These are phyloP conservation scores for Hygrophoropsis aurantiaca DNA, from an alignment of 768 basidiomycete genomes.

Conservation along the genomic window DNA sequence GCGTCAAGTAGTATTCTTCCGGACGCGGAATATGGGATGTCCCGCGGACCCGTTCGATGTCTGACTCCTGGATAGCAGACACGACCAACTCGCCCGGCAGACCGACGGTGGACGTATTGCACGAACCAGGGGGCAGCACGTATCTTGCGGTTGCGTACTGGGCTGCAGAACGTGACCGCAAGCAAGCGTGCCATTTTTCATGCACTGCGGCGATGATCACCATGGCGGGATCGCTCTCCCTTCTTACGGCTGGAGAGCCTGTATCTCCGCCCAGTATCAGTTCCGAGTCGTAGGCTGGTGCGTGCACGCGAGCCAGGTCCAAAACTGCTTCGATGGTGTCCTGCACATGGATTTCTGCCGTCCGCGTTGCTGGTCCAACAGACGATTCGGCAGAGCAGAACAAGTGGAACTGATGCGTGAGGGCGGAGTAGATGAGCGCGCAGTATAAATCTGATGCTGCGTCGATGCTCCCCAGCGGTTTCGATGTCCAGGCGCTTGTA, in stretches of 20 bases:
- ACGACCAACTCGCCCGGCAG: conserved; percentile 13
- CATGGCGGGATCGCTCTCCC: conserved; percentile 10
- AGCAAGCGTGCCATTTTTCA: neutral
- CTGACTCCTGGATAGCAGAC: conserved; percentile 1
- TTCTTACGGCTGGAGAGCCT: neutral
- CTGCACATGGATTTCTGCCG: conserved; percentile 13
- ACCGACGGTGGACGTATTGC: neutral
- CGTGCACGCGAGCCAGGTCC: conserved; percentile 1
- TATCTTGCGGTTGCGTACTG: neutral
- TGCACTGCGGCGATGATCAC: conserved; percentile 8
- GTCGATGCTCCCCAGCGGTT: neutral
- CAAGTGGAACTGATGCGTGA: conserved; percentile 9
- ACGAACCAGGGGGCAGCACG: neutral
- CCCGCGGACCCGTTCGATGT: conserved; percentile 12
- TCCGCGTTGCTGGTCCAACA: neutral
- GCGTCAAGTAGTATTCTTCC: conserved; percentile 17
- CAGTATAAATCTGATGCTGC: conserved; percentile 14
- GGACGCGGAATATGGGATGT: conserved; percentile 13
- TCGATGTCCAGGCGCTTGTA: conserved; percentile 14
- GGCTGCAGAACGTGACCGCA: conserved; percentile 6
- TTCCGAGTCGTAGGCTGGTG: conserved; percentile 8
- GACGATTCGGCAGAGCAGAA: conserved; percentile 17
- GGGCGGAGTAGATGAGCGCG: conserved; percentile 11
- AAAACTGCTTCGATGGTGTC: conserved; percentile 12
- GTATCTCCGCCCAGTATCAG: neutral